Evolutionary conservation across 768 basidiomycete genomes (phyloP).

Genomic region (Kwoniella pini): DNA sequence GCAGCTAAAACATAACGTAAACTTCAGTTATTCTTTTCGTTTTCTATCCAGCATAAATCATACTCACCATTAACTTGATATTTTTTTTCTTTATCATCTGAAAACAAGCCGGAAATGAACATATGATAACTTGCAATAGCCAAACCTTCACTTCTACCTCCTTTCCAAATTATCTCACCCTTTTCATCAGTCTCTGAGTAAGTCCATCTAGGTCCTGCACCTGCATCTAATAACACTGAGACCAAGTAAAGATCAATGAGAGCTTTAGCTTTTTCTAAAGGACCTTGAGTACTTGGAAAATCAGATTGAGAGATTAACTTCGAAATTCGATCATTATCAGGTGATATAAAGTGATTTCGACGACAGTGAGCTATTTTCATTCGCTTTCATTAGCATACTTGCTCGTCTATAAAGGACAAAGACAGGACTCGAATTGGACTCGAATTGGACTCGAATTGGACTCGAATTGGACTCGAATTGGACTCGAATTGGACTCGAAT

Average conservation of each 20-base stretch:
- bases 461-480: too few relatives aligned
- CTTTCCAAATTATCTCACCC: slow-evolving; percentile 53
- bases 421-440: too few relatives aligned
- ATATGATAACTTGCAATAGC: slow-evolving; percentile 88
- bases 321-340: slow-evolving; percentile 60
- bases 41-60: too few relatives aligned
- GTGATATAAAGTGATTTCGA: slow-evolving; percentile 40
- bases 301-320: slow-evolving; percentile 56
- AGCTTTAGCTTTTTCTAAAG: slow-evolving; percentile 64
- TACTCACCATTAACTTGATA: slow-evolving; percentile 76
- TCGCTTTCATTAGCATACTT: too few relatives aligned
- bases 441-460: too few relatives aligned
- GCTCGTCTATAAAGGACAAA: too few relatives aligned
- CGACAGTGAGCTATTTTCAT: slow-evolving; percentile 42
- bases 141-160: slow-evolving; percentile 70
- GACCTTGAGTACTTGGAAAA: slow-evolving; percentile 26
- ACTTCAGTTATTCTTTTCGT: too few relatives aligned
- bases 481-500: too few relatives aligned
- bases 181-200: slow-evolving; percentile 62
- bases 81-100: slow-evolving; percentile 64
- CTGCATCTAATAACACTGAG: slow-evolving; percentile 91
- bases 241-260: slow-evolving; percentile 83
- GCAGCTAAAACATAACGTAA: too few relatives aligned
- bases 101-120: slow-evolving; percentile 83
- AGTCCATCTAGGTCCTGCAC: slow-evolving; percentile 79